Base-by-base conservation (phyloP, 768 basidiomycete genomes). In the Agrocybe praecox region DNA sequence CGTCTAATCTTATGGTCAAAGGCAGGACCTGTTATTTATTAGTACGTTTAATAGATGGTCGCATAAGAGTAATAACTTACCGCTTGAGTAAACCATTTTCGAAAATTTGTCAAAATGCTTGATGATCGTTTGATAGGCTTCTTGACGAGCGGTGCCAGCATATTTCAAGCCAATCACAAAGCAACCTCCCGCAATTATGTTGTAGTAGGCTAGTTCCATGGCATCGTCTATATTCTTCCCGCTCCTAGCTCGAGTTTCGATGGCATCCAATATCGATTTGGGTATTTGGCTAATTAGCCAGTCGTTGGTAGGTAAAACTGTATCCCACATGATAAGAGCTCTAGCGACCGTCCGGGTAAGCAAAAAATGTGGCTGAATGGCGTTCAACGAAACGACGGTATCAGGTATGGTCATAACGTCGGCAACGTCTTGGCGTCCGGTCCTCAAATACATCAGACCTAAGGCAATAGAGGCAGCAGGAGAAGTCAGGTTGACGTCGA, bases 81-180 rank as follows among this genome's bases (percentile, higher is more conserved):
- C 83, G 60, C 80, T 85, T 10, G 83, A 78, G 61, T 87, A 87
- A 0, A 88, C 85, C 58, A 87, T 74, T 24, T 87, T 80, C 47
- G 85, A 89, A 65, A 94, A 90, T 24, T 85, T 73, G 65, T 96
- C 94, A 62, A 89, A 92, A 72, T 90, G 88, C 55, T 82, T 80
- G 57, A 95, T 87, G 52, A 98, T 80, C 68, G 92, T 81, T 45
- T 82, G 75, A 67, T 97, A 94, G 1, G 96, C 96, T 61, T 94
- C 88, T 56, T 94, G 90, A 18, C 90, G 81, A 0, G 95, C 96
- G 1, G 94, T 96, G 6, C 97, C 96, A 3, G 96, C 96, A 64
- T 87, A 97, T 69, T 96, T 98, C 57, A 99, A 75, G 10, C 89
- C 95, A 36, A 98, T 81, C 2, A 86, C 92, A 61, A 98, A 95